phyloP scores from a whole-genome alignment of 2,329 filamentous ascomycete species.

The Microsporum ferrugineum region DNA sequence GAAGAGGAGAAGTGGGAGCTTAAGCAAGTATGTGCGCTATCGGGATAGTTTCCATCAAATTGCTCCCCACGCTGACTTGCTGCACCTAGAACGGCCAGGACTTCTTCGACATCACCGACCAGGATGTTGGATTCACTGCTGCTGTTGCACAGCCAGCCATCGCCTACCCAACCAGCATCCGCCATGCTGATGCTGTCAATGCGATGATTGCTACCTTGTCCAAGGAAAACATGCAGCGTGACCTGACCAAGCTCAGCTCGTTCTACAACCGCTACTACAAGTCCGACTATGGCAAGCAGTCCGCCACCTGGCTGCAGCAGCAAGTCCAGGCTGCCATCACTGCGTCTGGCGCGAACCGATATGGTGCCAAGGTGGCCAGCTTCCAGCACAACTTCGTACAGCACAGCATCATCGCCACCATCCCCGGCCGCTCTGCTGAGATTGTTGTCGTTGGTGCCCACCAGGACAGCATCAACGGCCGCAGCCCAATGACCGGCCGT shows the following conservation, averaged over 20 bases:
- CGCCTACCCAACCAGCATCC: slow-evolving; percentile 55
- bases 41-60: not conserved
- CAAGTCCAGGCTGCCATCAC: slow-evolving; percentile 63
- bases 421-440: slow-evolving; percentile 73
- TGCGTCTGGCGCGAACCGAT: slow-evolving; percentile 55
- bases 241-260: slow-evolving; percentile 60
- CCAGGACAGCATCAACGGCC: slow-evolving; percentile 78
- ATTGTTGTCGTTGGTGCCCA: slow-evolving; percentile 85
- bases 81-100: slow-evolving; percentile 57
- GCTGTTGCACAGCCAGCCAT: slow-evolving; percentile 26
- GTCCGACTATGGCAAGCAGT: slow-evolving; percentile 56
- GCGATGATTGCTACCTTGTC: slow-evolving; percentile 59
- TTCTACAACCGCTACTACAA: slow-evolving; percentile 50
- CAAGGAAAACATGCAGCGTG: slow-evolving; percentile 63
- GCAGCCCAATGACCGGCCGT: slow-evolving; percentile 63
- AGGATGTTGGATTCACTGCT: slow-evolving; percentile 44
- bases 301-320: slow-evolving; percentile 72
- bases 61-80: too few relatives aligned
- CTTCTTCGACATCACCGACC: slow-evolving; percentile 89
- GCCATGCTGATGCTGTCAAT: slow-evolving; percentile 51
- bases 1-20: slow-evolving; percentile 94
- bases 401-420: slow-evolving; percentile 79
- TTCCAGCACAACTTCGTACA: slow-evolving; percentile 84
- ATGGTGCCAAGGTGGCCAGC: slow-evolving; percentile 56
- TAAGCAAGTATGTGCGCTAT: slow-evolving; percentile 49